Percentiles rank a stretch among this genome's conserved stretches.
Conservation (phyloP, 2,329 filamentous ascomycete genomes). For the Sarocladiaceae sp. region DNA sequence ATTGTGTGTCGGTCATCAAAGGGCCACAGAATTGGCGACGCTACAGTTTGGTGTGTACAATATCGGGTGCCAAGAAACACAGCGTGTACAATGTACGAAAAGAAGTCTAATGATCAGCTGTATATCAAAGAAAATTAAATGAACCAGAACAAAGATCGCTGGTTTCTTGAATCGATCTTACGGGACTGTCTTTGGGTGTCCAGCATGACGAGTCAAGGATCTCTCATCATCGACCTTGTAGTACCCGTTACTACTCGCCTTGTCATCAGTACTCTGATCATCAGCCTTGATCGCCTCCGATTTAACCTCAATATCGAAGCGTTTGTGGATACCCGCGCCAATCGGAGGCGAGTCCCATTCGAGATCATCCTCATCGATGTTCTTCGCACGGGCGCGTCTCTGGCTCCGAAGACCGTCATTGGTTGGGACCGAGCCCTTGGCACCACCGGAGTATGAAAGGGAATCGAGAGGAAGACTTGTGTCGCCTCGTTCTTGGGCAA, state of each 20-base stretch:
- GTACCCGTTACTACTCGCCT: neutral
- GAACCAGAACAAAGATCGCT: no score
- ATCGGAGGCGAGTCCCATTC: neutral
- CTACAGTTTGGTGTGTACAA: no score
- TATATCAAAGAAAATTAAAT: no score
- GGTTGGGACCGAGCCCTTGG: neutral
- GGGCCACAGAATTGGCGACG: no score
- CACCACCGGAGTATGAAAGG: neutral
- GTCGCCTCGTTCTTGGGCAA: conserved; percentile 20
- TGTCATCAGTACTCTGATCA: neutral
- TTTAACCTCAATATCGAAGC: neutral
- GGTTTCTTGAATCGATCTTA: no score
- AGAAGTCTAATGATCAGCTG: no score
- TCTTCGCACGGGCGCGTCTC: conserved; percentile 1
- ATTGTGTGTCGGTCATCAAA: no score
- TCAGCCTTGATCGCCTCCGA: neutral
- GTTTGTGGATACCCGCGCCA: neutral
- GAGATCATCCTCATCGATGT: neutral
- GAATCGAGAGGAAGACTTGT: neutral
- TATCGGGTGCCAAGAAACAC: no score
- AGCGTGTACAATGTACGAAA: no score
- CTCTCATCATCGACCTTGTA: conserved; percentile 1
- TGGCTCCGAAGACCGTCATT: neutral
- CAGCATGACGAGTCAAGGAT: neutral
- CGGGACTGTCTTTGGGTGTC: neutral